Conservation (phyloP, 2,329 filamentous ascomycete species). For the Fusarium odoratissimum region DNA sequence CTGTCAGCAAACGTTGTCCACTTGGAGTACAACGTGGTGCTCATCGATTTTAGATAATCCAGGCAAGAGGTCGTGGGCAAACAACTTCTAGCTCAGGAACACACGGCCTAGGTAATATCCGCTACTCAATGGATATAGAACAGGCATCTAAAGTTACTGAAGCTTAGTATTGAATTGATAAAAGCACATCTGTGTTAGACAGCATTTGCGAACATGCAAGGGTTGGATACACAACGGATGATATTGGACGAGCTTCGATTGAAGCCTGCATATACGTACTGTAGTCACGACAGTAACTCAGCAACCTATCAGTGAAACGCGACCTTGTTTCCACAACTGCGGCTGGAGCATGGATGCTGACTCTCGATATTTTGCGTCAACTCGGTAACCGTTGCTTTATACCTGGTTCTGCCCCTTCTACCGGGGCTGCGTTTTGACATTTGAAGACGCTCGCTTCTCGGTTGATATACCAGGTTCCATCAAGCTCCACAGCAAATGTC, state of each 20-base stretch:
- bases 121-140: background rate
- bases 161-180: constrained; percentile 5
- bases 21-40: background rate
- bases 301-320: constrained; percentile 29
- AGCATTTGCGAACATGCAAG: constrained; percentile 4
- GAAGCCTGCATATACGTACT: constrained; percentile 4
- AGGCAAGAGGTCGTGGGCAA: constrained; percentile 1
- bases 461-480: background rate
- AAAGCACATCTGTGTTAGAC: constrained; percentile 19
- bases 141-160: background rate
- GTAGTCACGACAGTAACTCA: constrained; percentile 28
- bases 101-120: background rate
- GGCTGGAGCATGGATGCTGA: constrained; percentile 16
- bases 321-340: constrained; percentile 10
- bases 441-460: background rate
- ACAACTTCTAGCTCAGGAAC: constrained; percentile 1
- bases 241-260: background rate
- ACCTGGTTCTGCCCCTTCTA: background rate
- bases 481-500: constrained; percentile 9
- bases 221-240: constrained; percentile 10
- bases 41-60: constrained; percentile 10
- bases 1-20: background rate
- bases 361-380: constrained; percentile 17
- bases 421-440: background rate
- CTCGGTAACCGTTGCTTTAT: background rate